Evolutionary conservation across 2,329 filamentous ascomycete species (phyloP).

Genomic region (Ceratocystis alfenasii): DNA sequence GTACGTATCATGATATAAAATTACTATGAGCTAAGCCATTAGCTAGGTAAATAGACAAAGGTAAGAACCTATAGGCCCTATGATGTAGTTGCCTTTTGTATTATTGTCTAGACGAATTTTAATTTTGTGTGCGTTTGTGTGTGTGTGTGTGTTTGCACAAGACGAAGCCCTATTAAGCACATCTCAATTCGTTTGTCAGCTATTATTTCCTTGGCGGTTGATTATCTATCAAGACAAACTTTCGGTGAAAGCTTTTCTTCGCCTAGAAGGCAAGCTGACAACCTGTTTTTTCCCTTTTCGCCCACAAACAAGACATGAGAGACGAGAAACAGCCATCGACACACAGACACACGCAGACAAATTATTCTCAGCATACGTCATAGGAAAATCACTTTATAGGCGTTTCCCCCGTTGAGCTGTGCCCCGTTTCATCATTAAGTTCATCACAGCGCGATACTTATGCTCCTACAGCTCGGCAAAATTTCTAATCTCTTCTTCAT

Average conservation of each 20-base stretch:
- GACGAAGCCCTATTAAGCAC: background rate
- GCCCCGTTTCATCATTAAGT: background rate
- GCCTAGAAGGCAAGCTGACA: background rate
- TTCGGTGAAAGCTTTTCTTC: background rate
- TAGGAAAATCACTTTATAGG: background rate
- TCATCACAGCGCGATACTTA: background rate
- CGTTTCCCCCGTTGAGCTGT: too few relatives aligned
- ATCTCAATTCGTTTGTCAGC: background rate
- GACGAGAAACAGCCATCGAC: background rate
- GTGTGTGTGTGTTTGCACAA: background rate
- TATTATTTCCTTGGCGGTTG: background rate
- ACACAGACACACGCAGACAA: background rate
- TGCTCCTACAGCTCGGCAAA: background rate
- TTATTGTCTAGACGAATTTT: background rate
- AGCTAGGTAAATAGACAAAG: too few relatives aligned
- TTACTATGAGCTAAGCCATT: too few relatives aligned
- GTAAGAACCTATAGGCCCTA: background rate
- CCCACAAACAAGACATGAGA: background rate
- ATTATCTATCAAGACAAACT: background rate
- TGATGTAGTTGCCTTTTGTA: background rate
- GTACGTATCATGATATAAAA: too few relatives aligned
- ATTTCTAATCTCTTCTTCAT: background rate
- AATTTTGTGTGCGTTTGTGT: background rate
- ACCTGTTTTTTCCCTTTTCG: background rate
- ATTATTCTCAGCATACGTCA: background rate